These are phyloP conservation scores for Microascus cirrosus DNA, from an alignment of 2,329 filamentous ascomycete species.

Conservation along the genomic window DNA sequence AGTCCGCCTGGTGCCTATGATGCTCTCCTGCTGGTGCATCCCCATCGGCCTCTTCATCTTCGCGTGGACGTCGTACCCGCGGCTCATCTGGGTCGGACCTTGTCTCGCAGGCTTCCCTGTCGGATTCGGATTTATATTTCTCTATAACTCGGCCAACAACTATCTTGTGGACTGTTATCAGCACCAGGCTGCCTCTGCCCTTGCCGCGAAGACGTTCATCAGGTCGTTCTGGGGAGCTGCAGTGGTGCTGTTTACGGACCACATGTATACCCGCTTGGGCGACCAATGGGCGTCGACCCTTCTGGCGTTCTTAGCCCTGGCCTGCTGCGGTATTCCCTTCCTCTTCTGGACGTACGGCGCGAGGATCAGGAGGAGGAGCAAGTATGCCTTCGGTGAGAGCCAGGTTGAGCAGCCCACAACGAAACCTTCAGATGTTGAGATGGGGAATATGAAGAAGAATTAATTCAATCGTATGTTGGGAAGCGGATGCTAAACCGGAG, in stretches of 20 bases:
- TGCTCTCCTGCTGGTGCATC: conserved; percentile 63
- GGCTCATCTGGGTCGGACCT: conserved; percentile 60
- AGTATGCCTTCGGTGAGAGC: conserved; percentile 46
- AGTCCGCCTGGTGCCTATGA: conserved; percentile 71
- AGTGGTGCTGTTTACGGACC: conserved; percentile 67
- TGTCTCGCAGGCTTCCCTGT: conserved; percentile 60
- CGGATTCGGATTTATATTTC: conserved; percentile 73
- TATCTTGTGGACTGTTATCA: conserved; percentile 56
- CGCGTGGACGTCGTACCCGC: conserved; percentile 51
- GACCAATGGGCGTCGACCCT: conserved; percentile 68
- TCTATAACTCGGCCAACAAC: conserved; percentile 71
- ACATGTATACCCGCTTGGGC: conserved; percentile 66
- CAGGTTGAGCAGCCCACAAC: not conserved
- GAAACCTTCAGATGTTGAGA: not conserved
- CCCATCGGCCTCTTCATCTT: conserved; percentile 48
- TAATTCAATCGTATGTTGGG: too few relatives aligned
- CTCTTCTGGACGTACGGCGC: conserved; percentile 72
- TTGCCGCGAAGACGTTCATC: conserved; percentile 73
- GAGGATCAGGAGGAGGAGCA: conserved; percentile 54
- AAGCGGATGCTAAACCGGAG: too few relatives aligned
- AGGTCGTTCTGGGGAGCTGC: conserved; percentile 71
- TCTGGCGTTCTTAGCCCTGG: conserved; percentile 62
- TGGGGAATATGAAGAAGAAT: not conserved
- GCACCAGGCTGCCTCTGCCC: conserved; percentile 66
- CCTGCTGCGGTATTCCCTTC: conserved; percentile 74